Percentiles rank a stretch among this genome's conserved stretches.
These are phyloP conservation scores for Allium cepa DNA, from an alignment of 106 monocot genomes.

Conservation along the genomic window DNA sequence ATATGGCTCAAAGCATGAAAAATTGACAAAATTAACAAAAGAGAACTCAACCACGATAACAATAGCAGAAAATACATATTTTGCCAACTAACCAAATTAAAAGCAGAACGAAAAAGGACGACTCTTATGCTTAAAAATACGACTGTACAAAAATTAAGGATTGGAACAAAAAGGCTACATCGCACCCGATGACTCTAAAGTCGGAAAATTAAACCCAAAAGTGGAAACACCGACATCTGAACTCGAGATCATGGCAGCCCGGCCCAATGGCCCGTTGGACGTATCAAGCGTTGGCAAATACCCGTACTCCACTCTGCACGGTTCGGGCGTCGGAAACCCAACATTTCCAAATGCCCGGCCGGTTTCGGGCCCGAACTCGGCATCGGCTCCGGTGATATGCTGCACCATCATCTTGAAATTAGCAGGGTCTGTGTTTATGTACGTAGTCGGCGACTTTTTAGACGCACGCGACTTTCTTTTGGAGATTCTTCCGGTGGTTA, in stretches of 20 bases:
- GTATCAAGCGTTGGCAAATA: constrained; percentile 48
- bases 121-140: too few species aligned
- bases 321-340: constrained; percentile 10
- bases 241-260: not conserved
- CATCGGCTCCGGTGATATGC: constrained; percentile 48
- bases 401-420: constrained; percentile 72
- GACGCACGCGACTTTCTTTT: constrained; percentile 44
- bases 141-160: not conserved
- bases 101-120: too few species aligned
- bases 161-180: not conserved
- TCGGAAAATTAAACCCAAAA: constrained; percentile 33
- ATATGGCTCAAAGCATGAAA: too few species aligned
- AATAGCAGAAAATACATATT: too few species aligned
- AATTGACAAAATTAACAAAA: too few species aligned
- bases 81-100: too few species aligned
- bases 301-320: constrained; percentile 6
- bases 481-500: constrained; percentile 11
- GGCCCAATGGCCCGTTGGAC: constrained; percentile 24
- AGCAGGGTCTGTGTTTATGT: constrained; percentile 52
- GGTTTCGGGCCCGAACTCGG: constrained; percentile 3
- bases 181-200: constrained; percentile 47
- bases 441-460: constrained; percentile 39
- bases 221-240: not conserved
- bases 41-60: too few species aligned
- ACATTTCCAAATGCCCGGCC: not conserved